Evolutionary conservation across 495 filamentous ascomycete species (phyloP).

Genomic region (Neurospora discreta): DNA sequence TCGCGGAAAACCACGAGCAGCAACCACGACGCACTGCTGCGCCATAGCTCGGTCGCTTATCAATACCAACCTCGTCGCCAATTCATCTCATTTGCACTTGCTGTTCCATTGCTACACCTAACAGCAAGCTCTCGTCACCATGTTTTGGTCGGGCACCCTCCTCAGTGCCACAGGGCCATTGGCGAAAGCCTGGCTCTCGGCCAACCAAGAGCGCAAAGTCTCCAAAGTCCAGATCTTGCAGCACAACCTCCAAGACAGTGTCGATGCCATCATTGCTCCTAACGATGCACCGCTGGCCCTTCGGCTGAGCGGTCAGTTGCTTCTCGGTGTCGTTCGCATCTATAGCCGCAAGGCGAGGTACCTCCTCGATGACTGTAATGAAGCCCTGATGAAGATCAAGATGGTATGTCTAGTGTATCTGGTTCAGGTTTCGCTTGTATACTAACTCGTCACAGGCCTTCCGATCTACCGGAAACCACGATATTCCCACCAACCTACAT

Average conservation of each 20-base stretch:
- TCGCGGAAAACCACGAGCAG: neutral
- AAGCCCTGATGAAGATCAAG: conserved; percentile 94
- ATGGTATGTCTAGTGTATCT: conserved; percentile 49
- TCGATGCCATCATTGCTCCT: conserved; percentile 85
- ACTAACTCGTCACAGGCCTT: conserved; percentile 51
- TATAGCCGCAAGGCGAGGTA: conserved; percentile 96
- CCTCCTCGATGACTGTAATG: conserved; percentile 91
- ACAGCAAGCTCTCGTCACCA: conserved; percentile 33
- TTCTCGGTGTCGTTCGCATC: conserved; percentile 92
- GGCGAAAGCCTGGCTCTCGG: conserved; percentile 95
- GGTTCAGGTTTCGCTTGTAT: neutral
- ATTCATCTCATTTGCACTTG: conserved; percentile 5
- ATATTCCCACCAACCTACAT: conserved; percentile 55
- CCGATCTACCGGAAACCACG: conserved; percentile 67
- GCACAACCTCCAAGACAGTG: conserved; percentile 84
- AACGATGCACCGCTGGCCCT: conserved; percentile 92
- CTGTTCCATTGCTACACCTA: conserved; percentile 5
- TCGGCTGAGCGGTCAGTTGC: conserved; percentile 82
- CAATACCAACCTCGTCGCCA: neutral
- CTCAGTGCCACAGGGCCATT: conserved; percentile 93
- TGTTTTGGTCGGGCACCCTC: conserved; percentile 98
- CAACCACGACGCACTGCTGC: neutral
- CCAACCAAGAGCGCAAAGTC: conserved; percentile 94
- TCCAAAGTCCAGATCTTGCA: conserved; percentile 90
- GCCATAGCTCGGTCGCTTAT: neutral